These are phyloP conservation scores for Pleurotus cornucopiae DNA, from an alignment of 768 basidiomycete genomes.

Conservation along the genomic window DNA sequence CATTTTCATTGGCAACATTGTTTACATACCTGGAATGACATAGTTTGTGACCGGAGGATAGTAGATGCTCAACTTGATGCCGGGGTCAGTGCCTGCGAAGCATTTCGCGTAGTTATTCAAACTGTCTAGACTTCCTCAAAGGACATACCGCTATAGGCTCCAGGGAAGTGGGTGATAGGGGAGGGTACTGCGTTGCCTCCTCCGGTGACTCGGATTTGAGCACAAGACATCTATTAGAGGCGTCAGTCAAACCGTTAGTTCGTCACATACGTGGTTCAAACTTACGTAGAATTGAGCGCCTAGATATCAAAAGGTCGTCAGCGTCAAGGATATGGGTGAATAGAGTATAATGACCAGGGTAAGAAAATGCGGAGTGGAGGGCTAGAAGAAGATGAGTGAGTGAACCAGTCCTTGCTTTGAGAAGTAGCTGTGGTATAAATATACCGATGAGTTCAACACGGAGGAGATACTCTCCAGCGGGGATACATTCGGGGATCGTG, in stretches of 20 bases:
- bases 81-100: not conserved
- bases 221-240: not conserved
- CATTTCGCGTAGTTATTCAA: too few species aligned
- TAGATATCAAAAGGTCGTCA: not conserved
- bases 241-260: too few species aligned
- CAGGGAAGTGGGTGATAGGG: constrained; percentile 2
- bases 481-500: constrained; percentile 17
- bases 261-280: too few species aligned
- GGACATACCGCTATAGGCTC: not conserved
- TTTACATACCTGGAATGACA: not conserved
- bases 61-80: constrained; percentile 4
- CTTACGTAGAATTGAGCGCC: constrained; percentile 7
- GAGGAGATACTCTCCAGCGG: constrained; percentile 13
- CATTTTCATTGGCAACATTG: too few species aligned
- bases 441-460: constrained; percentile 7
- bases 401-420: too few species aligned
- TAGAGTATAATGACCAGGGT: not conserved
- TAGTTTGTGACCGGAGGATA: constrained; percentile 1
- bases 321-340: not conserved
- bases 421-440: not conserved
- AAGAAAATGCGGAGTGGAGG: not conserved
- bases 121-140: too few species aligned
- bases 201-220: constrained; percentile 2
- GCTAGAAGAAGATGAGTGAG: not conserved
- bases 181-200: not conserved